Evolutionary conservation across 2,329 filamentous ascomycete genomes (phyloP).

Genomic region (Paecilomyces niveus): DNA sequence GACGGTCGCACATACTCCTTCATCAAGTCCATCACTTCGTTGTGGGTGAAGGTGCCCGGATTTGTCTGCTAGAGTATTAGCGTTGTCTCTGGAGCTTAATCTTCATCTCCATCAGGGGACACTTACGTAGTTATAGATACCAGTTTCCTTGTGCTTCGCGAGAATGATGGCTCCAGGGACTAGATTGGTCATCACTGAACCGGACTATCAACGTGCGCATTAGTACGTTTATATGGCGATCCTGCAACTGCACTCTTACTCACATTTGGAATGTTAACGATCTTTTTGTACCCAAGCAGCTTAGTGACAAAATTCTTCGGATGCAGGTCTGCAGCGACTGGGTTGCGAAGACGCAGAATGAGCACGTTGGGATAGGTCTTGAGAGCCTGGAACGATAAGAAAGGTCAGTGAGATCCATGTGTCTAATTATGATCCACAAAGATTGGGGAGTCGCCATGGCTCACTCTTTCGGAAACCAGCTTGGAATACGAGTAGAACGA

Average conservation of each 20-base stretch:
- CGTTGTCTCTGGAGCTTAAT: too few species aligned
- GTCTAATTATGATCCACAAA: too few species aligned
- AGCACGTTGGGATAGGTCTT: constrained; percentile 27
- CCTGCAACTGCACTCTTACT: too few species aligned
- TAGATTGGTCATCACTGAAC: constrained; percentile 59
- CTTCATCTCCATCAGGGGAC: too few species aligned
- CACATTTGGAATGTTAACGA: constrained; percentile 59
- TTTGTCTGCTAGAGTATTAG: constrained; percentile 40
- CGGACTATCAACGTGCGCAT: constrained; percentile 32
- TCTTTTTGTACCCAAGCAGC: constrained; percentile 56
- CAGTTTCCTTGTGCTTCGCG: constrained; percentile 55
- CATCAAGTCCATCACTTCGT: constrained; percentile 59
- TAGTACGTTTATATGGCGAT: too few species aligned
- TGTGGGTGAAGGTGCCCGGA: constrained; percentile 64
- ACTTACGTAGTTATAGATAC: constrained; percentile 56
- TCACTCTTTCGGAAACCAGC: constrained; percentile 56
- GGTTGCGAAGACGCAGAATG: constrained; percentile 62
- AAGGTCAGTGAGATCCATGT: too few species aligned
- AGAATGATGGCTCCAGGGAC: constrained; percentile 55
- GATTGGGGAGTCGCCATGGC: constrained; percentile 33
- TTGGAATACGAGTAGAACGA: constrained; percentile 65
- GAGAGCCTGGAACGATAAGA: too few species aligned
- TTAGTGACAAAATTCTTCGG: constrained; percentile 63
- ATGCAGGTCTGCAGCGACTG: constrained; percentile 61
- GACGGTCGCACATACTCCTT: constrained; percentile 55